phyloP scores from a whole-genome alignment of 2,329 filamentous ascomycete genomes.

The Parafenestella ontariensis region DNA sequence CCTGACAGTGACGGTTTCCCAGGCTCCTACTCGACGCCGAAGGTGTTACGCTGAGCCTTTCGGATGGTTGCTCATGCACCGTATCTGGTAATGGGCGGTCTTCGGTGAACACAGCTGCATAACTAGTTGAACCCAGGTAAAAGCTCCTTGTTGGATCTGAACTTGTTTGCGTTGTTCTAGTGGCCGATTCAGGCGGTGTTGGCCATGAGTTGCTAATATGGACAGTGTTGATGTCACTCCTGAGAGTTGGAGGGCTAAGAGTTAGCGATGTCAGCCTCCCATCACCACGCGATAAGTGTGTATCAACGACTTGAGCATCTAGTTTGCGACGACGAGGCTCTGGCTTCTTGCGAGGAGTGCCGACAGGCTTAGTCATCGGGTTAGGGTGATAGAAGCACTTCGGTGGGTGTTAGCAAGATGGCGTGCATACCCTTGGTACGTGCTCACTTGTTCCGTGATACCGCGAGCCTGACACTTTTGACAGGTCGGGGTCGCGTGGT shows the following conservation, averaged over 20 bases:
- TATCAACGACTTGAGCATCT: slow-evolving; percentile 22
- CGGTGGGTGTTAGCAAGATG: slow-evolving; percentile 3
- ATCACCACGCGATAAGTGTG: slow-evolving; percentile 18
- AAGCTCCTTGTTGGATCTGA: slow-evolving; percentile 39
- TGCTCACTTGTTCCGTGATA: slow-evolving; percentile 41
- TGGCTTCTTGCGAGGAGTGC: slow-evolving; percentile 45
- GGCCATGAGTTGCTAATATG: slow-evolving; percentile 31
- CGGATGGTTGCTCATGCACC: slow-evolving; percentile 38
- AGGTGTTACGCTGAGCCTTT: slow-evolving; percentile 31
- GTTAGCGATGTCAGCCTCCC: slow-evolving; percentile 30
- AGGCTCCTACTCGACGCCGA: slow-evolving; percentile 23
- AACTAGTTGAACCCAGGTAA: slow-evolving; percentile 47
- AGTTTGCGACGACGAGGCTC: slow-evolving; percentile 38
- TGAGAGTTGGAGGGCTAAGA: slow-evolving; percentile 38
- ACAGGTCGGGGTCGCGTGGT: slow-evolving; percentile 45
- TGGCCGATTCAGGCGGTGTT: slow-evolving; percentile 37
- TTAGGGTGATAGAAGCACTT: slow-evolving; percentile 48
- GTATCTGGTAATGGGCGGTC: slow-evolving; percentile 39
- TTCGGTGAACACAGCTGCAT: slow-evolving; percentile 44
- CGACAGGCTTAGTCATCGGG: slow-evolving; percentile 47
- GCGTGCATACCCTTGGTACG: not conserved
- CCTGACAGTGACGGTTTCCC: slow-evolving; percentile 39
- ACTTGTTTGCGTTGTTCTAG: slow-evolving; percentile 23
- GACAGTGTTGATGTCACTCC: slow-evolving; percentile 29
- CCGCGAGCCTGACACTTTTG: slow-evolving; percentile 43